Percentiles rank a stretch among this genome's conserved stretches.
Conservation (phyloP, 1,284 basidiomycete genomes). For the Agroathelia rolfsii region DNA sequence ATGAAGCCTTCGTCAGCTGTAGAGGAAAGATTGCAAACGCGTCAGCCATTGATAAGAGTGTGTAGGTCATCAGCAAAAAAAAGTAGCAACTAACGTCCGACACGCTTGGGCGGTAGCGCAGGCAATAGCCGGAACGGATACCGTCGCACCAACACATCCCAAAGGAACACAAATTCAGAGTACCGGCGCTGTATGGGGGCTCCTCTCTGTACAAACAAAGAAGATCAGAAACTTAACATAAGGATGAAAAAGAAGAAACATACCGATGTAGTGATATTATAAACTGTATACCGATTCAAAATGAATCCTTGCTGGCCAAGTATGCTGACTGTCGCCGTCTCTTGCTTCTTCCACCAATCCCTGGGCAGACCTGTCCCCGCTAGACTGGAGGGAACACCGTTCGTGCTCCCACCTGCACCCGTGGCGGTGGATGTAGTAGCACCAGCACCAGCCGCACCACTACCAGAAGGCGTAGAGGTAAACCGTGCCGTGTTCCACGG, state of each 20-base stretch:
- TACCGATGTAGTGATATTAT: conserved; percentile 74
- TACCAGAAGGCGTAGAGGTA: conserved; percentile 14
- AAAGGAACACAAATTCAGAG: conserved; percentile 84
- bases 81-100: conserved; percentile 60
- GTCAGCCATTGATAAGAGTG: conserved; percentile 7
- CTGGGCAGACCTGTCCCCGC: conserved; percentile 61
- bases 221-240: conserved; percentile 8
- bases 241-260: conserved; percentile 21
- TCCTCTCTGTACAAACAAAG: conserved; percentile 40
- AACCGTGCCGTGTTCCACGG: conserved; percentile 55
- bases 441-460: conserved; percentile 12
- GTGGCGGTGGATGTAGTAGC: no score
- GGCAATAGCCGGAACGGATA: conserved; percentile 91
- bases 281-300: conserved; percentile 73
- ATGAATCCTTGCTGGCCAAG: conserved; percentile 84
- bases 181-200: conserved; percentile 67
- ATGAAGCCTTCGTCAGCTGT: conserved; percentile 80
- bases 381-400: conserved; percentile 46
- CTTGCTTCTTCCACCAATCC: conserved; percentile 81
- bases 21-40: conserved; percentile 7
- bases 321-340: conserved; percentile 59
- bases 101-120: conserved; percentile 81
- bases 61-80: conserved; percentile 5
- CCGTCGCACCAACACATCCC: conserved; percentile 68
- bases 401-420: conserved; percentile 28